Conservation (phyloP, 257 asterid genomes). For the Capsicum baccatum region DNA sequence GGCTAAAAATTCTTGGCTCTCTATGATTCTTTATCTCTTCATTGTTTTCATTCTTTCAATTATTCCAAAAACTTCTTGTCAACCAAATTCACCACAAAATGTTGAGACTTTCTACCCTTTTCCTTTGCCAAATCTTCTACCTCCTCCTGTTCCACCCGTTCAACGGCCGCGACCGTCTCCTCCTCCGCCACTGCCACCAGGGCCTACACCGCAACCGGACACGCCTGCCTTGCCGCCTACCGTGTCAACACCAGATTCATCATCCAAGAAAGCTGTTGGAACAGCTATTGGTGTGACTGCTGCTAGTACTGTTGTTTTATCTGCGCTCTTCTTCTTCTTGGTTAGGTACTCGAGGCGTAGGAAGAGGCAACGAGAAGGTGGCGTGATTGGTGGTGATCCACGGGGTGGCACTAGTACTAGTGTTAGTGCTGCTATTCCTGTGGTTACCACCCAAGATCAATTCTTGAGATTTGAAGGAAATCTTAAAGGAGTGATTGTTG, state of each 20-base stretch:
- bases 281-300: constrained; percentile 35
- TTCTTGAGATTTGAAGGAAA: constrained; percentile 63
- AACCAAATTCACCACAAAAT: constrained; percentile 58
- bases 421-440: constrained; percentile 25
- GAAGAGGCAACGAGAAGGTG: background rate
- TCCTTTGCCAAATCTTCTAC: constrained; percentile 35
- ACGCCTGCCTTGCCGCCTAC: constrained; percentile 28
- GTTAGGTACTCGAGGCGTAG: constrained; percentile 25
- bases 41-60: constrained; percentile 41
- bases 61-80: constrained; percentile 45
- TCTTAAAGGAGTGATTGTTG: constrained; percentile 81
- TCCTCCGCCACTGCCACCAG: constrained; percentile 30
- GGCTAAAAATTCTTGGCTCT: constrained; percentile 42
- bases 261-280: constrained; percentile 63
- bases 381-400: background rate
- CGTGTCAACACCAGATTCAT: constrained; percentile 33
- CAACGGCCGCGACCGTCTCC: constrained; percentile 33
- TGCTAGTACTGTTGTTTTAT: constrained; percentile 29
- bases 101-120: constrained; percentile 67
- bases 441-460: constrained; percentile 35
- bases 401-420: background rate
- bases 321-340: constrained; percentile 28
- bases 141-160: constrained; percentile 26
- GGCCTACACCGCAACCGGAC: constrained; percentile 28
- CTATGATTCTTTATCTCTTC: constrained; percentile 35